Conservation (phyloP, 768 basidiomycete genomes). For the Boletus tylopilopsis region DNA sequence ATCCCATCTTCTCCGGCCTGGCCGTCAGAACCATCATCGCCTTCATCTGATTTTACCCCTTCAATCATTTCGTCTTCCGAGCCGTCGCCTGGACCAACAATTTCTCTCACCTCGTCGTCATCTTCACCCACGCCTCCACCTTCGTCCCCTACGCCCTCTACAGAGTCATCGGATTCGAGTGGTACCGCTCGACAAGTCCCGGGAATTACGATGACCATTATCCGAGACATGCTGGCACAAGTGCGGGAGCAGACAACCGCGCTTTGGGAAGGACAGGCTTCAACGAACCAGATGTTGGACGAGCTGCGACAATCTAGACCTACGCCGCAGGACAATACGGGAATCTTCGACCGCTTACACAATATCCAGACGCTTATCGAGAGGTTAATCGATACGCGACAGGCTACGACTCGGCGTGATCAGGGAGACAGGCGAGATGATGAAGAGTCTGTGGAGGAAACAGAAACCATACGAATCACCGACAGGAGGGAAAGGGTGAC, state of each 20-base stretch:
- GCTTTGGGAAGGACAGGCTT: conserved; percentile 59
- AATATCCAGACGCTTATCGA: conserved; percentile 24
- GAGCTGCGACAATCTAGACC: conserved; percentile 51
- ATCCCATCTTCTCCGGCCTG: conserved; percentile 36
- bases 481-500: conserved; percentile 18
- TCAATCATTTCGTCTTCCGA: conserved; percentile 33
- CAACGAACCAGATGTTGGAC: conserved; percentile 58
- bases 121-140: conserved; percentile 33
- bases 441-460: conserved; percentile 4
- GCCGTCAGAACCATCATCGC: conserved; percentile 30
- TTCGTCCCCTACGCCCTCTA: conserved; percentile 35
- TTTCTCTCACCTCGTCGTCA: conserved; percentile 38
- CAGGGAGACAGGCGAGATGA: background rate
- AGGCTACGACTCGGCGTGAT: conserved; percentile 1
- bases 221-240: conserved; percentile 52
- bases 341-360: conserved; percentile 30
- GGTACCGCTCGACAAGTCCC: conserved; percentile 36
- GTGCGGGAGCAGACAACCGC: conserved; percentile 58
- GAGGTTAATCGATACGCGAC: conserved; percentile 6
- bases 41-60: conserved; percentile 27
- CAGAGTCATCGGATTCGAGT: conserved; percentile 27
- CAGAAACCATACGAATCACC: conserved; percentile 12
- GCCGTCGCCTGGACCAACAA: conserved; percentile 34
- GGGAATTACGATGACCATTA: conserved; percentile 36
- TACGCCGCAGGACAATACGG: conserved; percentile 38